Percentiles rank a stretch among this genome's conserved stretches.
Conservation (phyloP, 805 yeast genomes). For the Kodamaea laetipori region DNA sequence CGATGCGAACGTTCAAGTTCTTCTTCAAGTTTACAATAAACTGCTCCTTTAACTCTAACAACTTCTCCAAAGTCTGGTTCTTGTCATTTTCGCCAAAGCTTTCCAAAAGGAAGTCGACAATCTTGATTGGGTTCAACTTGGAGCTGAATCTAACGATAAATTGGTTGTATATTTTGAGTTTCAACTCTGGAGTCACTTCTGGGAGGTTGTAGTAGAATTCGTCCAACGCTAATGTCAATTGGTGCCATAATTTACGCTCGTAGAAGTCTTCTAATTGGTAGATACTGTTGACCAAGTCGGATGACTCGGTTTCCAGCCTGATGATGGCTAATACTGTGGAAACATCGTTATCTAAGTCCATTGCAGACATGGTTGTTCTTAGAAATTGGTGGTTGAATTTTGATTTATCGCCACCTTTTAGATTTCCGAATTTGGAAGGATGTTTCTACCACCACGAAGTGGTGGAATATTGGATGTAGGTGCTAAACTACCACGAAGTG, state of each 20-base stretch:
- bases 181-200: conserved; percentile 49
- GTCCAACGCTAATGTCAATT: conserved; percentile 69
- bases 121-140: conserved; percentile 76
- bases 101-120: conserved; percentile 70
- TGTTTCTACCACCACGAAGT: not conserved
- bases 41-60: conserved; percentile 34
- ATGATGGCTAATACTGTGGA: conserved; percentile 56
- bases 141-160: conserved; percentile 68
- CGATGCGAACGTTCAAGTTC: conserved; percentile 31
- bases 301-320: conserved; percentile 61
- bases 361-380: conserved; percentile 28
- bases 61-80: conserved; percentile 37
- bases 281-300: conserved; percentile 60
- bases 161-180: conserved; percentile 66
- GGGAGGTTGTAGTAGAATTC: conserved; percentile 50
- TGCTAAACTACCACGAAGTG: too few species aligned
- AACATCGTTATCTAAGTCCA: conserved; percentile 45
- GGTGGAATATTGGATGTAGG: too few species aligned
- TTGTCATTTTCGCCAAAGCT: conserved; percentile 35
- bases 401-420: conserved; percentile 13
- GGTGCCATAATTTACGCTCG: conserved; percentile 94
- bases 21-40: conserved; percentile 29
- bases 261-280: conserved; percentile 79
- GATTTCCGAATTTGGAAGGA: conserved; percentile 14
- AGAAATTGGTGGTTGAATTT: not conserved